These are phyloP conservation scores for Cytospora mali DNA, from an alignment of 2,329 filamentous ascomycete species.

Conservation along the genomic window DNA sequence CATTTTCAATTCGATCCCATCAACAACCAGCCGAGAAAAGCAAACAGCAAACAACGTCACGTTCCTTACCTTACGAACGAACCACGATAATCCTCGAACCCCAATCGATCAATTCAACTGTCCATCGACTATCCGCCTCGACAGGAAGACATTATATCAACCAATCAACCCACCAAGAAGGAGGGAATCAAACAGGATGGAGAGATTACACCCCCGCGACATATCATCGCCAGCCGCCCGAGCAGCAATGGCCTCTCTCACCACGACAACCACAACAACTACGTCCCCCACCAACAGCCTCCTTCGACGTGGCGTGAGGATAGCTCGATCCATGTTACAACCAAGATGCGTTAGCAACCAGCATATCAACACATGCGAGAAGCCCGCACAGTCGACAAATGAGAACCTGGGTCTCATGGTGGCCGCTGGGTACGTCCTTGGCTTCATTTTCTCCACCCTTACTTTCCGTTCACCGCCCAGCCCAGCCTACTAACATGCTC, in stretches of 20 bases:
- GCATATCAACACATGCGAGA: conserved; percentile 26
- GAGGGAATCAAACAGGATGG: conserved; percentile 19
- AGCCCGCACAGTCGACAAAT: conserved; percentile 24
- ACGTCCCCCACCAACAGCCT: conserved; percentile 9
- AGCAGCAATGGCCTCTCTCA: conserved; percentile 7
- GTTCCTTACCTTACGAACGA: not conserved
- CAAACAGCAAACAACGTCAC: conserved; percentile 3
- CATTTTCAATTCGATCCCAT: not conserved
- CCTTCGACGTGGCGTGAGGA: conserved; percentile 14
- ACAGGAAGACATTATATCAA: not conserved
- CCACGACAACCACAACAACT: not conserved
- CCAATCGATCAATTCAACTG: not conserved
- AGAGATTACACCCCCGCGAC: conserved; percentile 25
- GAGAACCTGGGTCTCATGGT: conserved; percentile 20
- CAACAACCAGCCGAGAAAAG: not conserved
- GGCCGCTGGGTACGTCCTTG: conserved; percentile 23
- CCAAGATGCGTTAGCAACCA: conserved; percentile 11
- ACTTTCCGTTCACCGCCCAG: not conserved
- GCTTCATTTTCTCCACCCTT: not conserved
- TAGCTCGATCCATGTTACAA: conserved; percentile 23
- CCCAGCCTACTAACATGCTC: not conserved
- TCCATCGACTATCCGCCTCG: not conserved
- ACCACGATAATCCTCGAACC: not conserved
- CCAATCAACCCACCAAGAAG: not conserved
- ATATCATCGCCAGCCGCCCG: conserved; percentile 5